These are phyloP conservation scores for Acanthamoeba royreba DNA, from an alignment of 208 protist genomes.

Conservation along the genomic window DNA sequence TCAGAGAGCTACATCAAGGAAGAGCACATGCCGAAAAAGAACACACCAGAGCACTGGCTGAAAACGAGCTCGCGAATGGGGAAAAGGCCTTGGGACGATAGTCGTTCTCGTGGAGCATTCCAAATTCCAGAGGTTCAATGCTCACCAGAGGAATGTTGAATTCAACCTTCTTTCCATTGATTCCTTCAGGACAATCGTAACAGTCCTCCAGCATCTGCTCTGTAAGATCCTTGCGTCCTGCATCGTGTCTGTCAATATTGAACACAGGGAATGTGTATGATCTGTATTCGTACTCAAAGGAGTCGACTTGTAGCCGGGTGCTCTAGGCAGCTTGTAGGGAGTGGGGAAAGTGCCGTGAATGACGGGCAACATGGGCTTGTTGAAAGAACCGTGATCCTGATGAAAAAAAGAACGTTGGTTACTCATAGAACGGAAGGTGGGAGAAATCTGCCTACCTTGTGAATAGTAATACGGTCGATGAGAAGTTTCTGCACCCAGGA, in stretches of 20 bases:
- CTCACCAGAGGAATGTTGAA: slow-evolving; percentile 4
- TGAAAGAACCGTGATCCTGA: slow-evolving; percentile 2
- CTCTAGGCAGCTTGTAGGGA: not conserved
- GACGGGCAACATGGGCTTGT: not conserved
- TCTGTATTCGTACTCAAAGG: not conserved
- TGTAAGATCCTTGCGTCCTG: slow-evolving; percentile 29
- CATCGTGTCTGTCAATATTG: too few relatives aligned
- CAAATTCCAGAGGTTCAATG: not conserved
- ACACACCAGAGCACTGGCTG: not conserved
- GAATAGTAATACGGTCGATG: not conserved
- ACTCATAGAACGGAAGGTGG: too few relatives aligned
- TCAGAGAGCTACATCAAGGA: too few relatives aligned
- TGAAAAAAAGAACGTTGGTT: too few relatives aligned
- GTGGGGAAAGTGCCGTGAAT: slow-evolving; percentile 35
- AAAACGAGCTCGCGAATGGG: not conserved
- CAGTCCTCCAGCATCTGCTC: slow-evolving; percentile 38
- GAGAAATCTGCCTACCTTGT: too few relatives aligned
- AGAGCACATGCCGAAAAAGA: too few relatives aligned
- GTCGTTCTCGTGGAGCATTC: not conserved
- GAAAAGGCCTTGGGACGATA: not conserved
- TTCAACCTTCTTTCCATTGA: slow-evolving; percentile 15
- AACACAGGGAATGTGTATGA: too few relatives aligned
- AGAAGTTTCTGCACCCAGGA: not conserved
- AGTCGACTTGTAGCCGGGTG: not conserved
- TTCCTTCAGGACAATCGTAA: slow-evolving; percentile 16